A percentile compares a stretch with the other conserved stretches of the same genome.
phyloP scores from a whole-genome alignment of 1,284 basidiomycete species.

The Sanghuangporus baumii region DNA sequence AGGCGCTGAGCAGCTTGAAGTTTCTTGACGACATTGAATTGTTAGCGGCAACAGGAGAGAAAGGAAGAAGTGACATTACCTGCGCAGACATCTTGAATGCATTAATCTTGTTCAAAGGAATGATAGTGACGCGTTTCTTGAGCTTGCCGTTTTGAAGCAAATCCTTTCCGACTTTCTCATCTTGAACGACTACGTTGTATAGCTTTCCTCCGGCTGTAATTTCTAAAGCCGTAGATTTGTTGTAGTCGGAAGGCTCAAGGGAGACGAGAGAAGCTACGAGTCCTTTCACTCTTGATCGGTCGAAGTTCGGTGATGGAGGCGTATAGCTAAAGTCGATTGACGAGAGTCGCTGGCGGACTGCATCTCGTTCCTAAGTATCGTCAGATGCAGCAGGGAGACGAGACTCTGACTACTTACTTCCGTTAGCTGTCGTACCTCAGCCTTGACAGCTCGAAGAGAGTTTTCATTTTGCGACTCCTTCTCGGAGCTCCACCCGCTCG shows the following conservation, averaged over 20 bases:
- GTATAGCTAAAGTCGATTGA: conserved; percentile 83
- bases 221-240: conserved; percentile 88
- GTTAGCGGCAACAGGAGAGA: conserved; percentile 4
- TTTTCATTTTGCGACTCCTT: conserved; percentile 65
- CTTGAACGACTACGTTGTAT: conserved; percentile 94
- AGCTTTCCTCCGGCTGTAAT: conserved; percentile 88
- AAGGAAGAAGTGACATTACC: conserved; percentile 34
- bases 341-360: conserved; percentile 62
- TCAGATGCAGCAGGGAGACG: neutral
- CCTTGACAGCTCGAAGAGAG: conserved; percentile 51
- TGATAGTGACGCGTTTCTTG: conserved; percentile 88
- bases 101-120: conserved; percentile 91
- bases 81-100: conserved; percentile 58
- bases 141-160: conserved; percentile 81
- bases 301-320: conserved; percentile 77
- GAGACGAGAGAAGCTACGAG: conserved; percentile 84
- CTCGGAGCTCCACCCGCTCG: conserved; percentile 76
- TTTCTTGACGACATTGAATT: conserved; percentile 46
- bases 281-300: conserved; percentile 86
- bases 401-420: conserved; percentile 48
- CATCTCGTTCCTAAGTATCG: conserved; percentile 59
- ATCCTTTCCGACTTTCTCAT: conserved; percentile 84
- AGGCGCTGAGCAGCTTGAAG: conserved; percentile 68
- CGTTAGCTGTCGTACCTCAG: conserved; percentile 51
- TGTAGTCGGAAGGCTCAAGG: conserved; percentile 65